These are phyloP conservation scores for Yamadazyma insecticola DNA, from an alignment of 805 yeast genomes.

Conservation along the genomic window DNA sequence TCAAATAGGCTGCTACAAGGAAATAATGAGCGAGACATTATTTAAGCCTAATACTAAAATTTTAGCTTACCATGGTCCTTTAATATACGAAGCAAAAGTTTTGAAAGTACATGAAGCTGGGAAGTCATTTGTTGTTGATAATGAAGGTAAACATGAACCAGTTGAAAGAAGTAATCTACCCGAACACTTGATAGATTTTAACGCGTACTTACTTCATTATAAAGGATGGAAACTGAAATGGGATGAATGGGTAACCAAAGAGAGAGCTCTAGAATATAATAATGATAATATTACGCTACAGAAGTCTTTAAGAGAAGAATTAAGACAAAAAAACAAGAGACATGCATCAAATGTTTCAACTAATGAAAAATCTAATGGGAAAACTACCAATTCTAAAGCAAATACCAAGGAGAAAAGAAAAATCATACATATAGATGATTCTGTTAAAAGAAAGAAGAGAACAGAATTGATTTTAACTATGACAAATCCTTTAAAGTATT, in stretches of 20 bases:
- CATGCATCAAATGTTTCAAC: not conserved
- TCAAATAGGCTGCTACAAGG: too few relatives aligned
- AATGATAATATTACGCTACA: conserved; percentile 65
- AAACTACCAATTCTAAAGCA: conserved; percentile 1
- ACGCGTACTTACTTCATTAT: conserved; percentile 72
- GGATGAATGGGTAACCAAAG: conserved; percentile 91
- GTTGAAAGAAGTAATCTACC: conserved; percentile 20
- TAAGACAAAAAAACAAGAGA: conserved; percentile 8
- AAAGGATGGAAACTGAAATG: conserved; percentile 94
- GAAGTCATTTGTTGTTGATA: conserved; percentile 32
- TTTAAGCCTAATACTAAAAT: conserved; percentile 22
- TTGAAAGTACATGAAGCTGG: conserved; percentile 58
- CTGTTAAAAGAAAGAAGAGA: conserved; percentile 17
- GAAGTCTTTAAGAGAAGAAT: conserved; percentile 35
- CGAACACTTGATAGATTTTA: conserved; percentile 18
- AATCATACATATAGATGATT: conserved; percentile 5
- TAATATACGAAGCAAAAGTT: conserved; percentile 84
- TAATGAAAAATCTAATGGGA: conserved; percentile 1
- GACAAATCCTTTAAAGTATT: conserved; percentile 62
- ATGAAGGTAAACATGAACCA: conserved; percentile 36
- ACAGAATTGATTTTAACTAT: conserved; percentile 54
- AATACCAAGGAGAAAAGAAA: conserved; percentile 3
- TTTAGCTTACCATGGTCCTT: conserved; percentile 86
- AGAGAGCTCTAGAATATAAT: conserved; percentile 62
- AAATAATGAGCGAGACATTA: too few relatives aligned